phyloP scores from a whole-genome alignment of 1,284 basidiomycete species.

The Tylopilus sp. region DNA sequence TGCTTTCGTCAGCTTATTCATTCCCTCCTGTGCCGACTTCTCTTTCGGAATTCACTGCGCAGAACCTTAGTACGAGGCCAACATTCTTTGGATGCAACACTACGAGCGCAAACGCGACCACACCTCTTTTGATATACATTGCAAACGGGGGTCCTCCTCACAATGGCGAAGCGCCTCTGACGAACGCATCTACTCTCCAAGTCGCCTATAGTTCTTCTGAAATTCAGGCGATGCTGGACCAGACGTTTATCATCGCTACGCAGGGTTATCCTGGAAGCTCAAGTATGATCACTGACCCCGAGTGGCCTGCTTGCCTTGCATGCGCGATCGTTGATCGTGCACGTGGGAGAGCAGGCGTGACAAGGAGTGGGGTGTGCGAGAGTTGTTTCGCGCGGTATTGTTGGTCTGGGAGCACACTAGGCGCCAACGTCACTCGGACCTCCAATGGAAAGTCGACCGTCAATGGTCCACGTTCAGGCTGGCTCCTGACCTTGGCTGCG shows the following conservation, averaged over 20 bases:
- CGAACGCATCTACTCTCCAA: constrained; percentile 40
- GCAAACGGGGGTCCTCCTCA: no score
- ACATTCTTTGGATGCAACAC: constrained; percentile 45
- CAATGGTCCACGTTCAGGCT: no score
- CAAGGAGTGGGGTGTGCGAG: constrained; percentile 37
- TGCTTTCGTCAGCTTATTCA: constrained; percentile 35
- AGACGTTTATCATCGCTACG: constrained; percentile 38
- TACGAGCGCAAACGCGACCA: constrained; percentile 13
- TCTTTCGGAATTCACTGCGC: constrained; percentile 30
- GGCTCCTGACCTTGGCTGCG: no score
- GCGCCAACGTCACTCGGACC: no score
- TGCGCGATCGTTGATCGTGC: constrained; percentile 43
- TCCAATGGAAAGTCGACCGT: no score
- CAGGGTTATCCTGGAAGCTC: constrained; percentile 33
- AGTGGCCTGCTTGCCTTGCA: constrained; percentile 43
- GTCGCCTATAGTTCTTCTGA: constrained; percentile 29
- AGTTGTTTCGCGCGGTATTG: constrained; percentile 38
- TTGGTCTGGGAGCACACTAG: no score
- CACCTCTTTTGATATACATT: constrained; percentile 23
- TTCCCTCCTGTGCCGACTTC: constrained; percentile 23
- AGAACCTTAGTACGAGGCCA: constrained; percentile 36
- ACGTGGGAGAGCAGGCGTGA: constrained; percentile 27
- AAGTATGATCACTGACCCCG: constrained; percentile 27
- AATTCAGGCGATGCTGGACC: constrained; percentile 40
- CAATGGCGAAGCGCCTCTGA: constrained; percentile 36